Evolutionary conservation across 2,329 filamentous ascomycete genomes (phyloP).

Genomic region (Ophiostoma australiae): DNA sequence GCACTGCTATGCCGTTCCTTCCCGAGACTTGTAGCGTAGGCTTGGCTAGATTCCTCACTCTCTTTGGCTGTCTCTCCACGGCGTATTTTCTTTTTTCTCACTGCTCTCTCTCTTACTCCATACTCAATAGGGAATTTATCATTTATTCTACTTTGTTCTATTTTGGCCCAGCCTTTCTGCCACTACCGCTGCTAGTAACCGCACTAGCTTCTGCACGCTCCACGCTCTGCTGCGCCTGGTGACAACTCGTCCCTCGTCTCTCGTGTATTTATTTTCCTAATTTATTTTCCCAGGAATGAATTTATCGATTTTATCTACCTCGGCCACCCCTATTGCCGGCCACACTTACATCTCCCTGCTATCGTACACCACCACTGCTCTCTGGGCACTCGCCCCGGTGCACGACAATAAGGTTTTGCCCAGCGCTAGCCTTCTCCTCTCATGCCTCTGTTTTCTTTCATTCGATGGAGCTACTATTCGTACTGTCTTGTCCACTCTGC

Average conservation of each 20-base stretch:
- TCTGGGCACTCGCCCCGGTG: background rate
- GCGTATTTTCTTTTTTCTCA: background rate
- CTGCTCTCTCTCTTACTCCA: background rate
- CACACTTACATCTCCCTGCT: background rate
- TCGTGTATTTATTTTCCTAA: background rate
- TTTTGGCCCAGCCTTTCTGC: constrained; percentile 8
- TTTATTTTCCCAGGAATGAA: background rate
- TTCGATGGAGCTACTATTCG: background rate
- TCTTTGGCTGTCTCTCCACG: background rate
- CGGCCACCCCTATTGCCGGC: background rate
- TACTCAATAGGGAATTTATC: background rate
- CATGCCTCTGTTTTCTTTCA: background rate
- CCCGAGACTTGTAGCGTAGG: background rate
- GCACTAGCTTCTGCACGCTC: background rate
- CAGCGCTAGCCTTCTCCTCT: background rate
- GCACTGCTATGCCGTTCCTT: background rate
- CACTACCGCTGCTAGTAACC: constrained; percentile 11
- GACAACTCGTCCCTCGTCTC: background rate
- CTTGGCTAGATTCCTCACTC: background rate
- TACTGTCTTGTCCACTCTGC: background rate
- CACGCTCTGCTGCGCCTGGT: constrained; percentile 9
- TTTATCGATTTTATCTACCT: background rate
- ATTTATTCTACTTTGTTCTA: constrained; percentile 7
- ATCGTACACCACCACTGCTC: background rate
- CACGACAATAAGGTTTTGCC: constrained; percentile 8